Evolutionary conservation across 169 alveolate genomes (phyloP), one percentile per base, ranked within the genome.

Genomic region (Eimeria praecox): DNA sequence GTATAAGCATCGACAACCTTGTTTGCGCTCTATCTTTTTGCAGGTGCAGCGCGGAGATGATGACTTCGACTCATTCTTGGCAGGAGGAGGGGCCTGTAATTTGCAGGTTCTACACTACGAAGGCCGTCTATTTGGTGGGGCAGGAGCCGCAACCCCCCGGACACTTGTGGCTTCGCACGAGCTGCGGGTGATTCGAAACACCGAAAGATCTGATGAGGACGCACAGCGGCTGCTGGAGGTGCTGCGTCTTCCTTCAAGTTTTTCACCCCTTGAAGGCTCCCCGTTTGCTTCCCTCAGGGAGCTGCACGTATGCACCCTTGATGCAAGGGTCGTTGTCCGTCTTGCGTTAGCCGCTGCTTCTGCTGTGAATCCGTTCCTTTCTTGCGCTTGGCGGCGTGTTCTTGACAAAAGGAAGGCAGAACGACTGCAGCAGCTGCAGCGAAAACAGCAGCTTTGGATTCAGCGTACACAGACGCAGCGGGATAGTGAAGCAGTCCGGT

Each of bases 21-120:
- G 30, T 73, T 35, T 38, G 83, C 33, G 35, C 54, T 73, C 20
- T 18, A 73, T 73, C 27, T 16, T 30, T 62, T 18, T 87, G 93
- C 59, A 87, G 93, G 93, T 87, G 66, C 83, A 87, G 82, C 83
- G 93, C n/a, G 93, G 93, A 87, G 83, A 87, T 42, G 83, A 87
- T 35, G 93, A 87, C 64, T 87, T 87, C 42, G 93, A 87, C 64
- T 59, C 93, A 56, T 87, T 87, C 49, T 42, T 87, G 82, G 93
- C 49, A 12, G 82, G 82, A 4, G 93, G 93, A 35, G 93, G 93
- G 80, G 93, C 93, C 59, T 52, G 42, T 35, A 56, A 87, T 40
- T 71, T 87, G 83, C 93, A 42, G 71, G 82, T 87, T 59, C 33
- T 87, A 27, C 93, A 83, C 49, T 87, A 87, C 93, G 82, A 87